Evolutionary conservation across 306 rosid genomes (phyloP).

Genomic region (Cucumis hystrix): DNA sequence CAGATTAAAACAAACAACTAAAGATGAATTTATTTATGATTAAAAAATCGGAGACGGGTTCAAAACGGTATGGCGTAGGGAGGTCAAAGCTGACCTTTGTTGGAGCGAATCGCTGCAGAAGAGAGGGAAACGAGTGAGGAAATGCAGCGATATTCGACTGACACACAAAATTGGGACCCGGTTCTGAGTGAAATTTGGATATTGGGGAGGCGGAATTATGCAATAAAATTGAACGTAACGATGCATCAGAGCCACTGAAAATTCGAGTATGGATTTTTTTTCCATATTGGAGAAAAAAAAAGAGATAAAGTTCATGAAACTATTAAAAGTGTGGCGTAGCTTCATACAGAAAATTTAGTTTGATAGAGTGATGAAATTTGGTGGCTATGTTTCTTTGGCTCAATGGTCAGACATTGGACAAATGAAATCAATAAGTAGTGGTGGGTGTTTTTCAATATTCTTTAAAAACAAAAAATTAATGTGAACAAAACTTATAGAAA

Average conservation of each 20-base stretch:
- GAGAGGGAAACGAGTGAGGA: neutral
- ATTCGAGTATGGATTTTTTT: slow-evolving; percentile 23
- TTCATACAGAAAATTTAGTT: slow-evolving; percentile 15
- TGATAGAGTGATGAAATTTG: neutral
- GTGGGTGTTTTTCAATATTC: neutral
- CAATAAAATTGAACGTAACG: slow-evolving; percentile 28
- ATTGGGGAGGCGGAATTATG: slow-evolving; percentile 9
- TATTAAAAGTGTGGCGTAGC: slow-evolving; percentile 59
- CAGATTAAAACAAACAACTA: neutral
- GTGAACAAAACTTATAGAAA: neutral
- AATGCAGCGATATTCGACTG: neutral
- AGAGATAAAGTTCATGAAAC: slow-evolving; percentile 47
- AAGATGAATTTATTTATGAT: neutral
- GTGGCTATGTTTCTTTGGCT: neutral
- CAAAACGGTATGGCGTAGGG: neutral
- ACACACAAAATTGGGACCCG: neutral
- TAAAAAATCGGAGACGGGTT: neutral
- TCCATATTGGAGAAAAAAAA: neutral
- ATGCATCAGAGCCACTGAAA: slow-evolving; percentile 79
- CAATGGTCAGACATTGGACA: neutral
- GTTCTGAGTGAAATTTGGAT: neutral
- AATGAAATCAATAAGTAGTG: neutral
- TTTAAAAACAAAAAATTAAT: neutral
- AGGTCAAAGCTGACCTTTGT: slow-evolving; percentile 2
- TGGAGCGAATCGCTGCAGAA: neutral